phyloP scores from a whole-genome alignment of 2,329 filamentous ascomycete species.

The Pyricularia sp. region DNA sequence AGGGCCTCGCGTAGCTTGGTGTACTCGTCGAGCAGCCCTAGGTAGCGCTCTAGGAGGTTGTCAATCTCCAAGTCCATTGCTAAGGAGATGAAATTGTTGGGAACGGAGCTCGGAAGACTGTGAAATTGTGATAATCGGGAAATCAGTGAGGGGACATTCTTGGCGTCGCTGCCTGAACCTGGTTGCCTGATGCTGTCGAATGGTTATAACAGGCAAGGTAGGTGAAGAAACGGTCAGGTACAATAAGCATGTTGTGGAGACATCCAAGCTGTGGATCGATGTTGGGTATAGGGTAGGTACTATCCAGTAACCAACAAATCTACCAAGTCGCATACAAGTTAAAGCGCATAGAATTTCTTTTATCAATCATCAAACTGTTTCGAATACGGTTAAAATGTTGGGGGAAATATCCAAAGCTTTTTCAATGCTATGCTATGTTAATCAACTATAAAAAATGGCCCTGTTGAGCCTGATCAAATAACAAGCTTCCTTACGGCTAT shows the following conservation, averaged over 20 bases:
- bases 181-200: too few species aligned
- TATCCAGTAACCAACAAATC: too few species aligned
- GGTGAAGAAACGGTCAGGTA: not conserved
- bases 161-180: not conserved
- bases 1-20: constrained; percentile 47
- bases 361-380: not conserved
- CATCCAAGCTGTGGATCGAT: not conserved
- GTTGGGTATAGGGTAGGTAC: not conserved
- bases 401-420: not conserved
- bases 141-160: not conserved
- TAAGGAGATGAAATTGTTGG: not conserved
- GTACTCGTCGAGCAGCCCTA: constrained; percentile 59
- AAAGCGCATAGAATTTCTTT: not conserved
- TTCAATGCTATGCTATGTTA: not conserved
- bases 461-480: not conserved
- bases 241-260: not conserved
- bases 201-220: not conserved
- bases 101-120: too few species aligned
- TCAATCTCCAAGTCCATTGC: constrained; percentile 34
- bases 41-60: constrained; percentile 53
- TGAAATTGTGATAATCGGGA: not conserved
- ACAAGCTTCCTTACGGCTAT: not conserved
- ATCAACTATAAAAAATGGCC: not conserved
- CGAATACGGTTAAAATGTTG: not conserved
- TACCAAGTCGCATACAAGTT: too few species aligned